Evolutionary conservation across 768 basidiomycete genomes (phyloP), one percentile per base, ranked within the genome.

Genomic region (Mycena maculata): DNA sequence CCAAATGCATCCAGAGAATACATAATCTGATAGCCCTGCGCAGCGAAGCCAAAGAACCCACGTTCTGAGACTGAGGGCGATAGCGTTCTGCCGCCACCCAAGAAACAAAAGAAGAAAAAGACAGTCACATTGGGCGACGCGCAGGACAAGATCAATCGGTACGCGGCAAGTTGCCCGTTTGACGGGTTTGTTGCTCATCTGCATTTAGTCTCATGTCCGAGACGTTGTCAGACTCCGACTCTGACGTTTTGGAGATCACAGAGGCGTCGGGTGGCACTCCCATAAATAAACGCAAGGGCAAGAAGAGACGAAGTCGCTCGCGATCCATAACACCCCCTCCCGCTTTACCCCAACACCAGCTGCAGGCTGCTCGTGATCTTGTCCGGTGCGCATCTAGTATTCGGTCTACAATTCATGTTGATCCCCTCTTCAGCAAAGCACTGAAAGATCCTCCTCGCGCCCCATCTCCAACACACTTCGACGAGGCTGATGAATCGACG

Each of bases 261-360:
- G 77, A 59, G 16, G 63, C 57, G 33, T 74, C 57, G 4, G 63
- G n/a, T n/a, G n/a, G 62, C 61, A 77, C 71, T 53, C 76, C 71
- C 70, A 81, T 65, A 72, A 79, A 63, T 79, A 83, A 68, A 36
- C 8, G 33, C 2, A 81, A 81, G 59, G 78, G 79, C 30, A 85
- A 84, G n/a, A 83, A 82, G 41, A 72, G 79, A 42, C 84, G 88
- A 48, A 89, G 87, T 74, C 88, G 88, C 41, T 93, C 91, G 31
- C 79, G 83, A 25, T 94, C 92, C 4, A 85, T 94, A 41, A 94
- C 92, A 0, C 92, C 93, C 2, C 92, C 92, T 6, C 93, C 92
- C 0, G 82, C 81, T 38, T 76, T 93, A 16, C 79, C 90, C 3
- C 73, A 77, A 12, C 80, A 86, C 31, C 84, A 88, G 60, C 79